Conservation (phyloP, 768 basidiomycete genomes). For the Collybia sp. region DNA sequence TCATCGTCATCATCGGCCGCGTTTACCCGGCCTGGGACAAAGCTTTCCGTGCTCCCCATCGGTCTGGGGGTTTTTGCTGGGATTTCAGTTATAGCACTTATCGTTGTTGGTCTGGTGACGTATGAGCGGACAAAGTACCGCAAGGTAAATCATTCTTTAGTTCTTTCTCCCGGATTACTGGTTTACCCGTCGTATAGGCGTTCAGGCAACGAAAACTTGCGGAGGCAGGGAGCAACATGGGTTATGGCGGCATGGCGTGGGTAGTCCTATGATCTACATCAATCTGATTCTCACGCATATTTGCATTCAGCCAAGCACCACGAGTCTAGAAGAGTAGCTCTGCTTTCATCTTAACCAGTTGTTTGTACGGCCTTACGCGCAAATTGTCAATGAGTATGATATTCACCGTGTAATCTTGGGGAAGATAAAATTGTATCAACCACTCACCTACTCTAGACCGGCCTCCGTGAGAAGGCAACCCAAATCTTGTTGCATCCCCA, state of each 20-base stretch:
- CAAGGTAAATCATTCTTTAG: conserved; percentile 45
- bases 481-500: neutral
- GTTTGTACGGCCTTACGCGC: too few relatives aligned
- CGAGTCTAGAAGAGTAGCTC: too few relatives aligned
- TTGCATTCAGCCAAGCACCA: too few relatives aligned
- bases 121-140: conserved; percentile 86
- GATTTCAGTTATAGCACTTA: conserved; percentile 78
- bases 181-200: conserved; percentile 33
- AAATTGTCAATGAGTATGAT: neutral
- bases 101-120: conserved; percentile 79
- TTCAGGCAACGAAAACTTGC: conserved; percentile 74
- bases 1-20: conserved; percentile 30
- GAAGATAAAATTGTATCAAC: conserved; percentile 2
- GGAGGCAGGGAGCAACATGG: conserved; percentile 53
- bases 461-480: neutral
- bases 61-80: conserved; percentile 83
- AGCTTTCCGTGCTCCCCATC: conserved; percentile 71
- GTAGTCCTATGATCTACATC: conserved; percentile 8
- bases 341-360: too few relatives aligned
- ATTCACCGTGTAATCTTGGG: conserved; percentile 6
- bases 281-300: neutral
- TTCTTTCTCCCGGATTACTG: neutral
- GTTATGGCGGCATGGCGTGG: conserved; percentile 55
- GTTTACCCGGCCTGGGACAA: conserved; percentile 69
- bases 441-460: neutral